These are phyloP conservation scores for Solanum neorickii DNA, from an alignment of 257 asterid genomes.

Conservation along the genomic window DNA sequence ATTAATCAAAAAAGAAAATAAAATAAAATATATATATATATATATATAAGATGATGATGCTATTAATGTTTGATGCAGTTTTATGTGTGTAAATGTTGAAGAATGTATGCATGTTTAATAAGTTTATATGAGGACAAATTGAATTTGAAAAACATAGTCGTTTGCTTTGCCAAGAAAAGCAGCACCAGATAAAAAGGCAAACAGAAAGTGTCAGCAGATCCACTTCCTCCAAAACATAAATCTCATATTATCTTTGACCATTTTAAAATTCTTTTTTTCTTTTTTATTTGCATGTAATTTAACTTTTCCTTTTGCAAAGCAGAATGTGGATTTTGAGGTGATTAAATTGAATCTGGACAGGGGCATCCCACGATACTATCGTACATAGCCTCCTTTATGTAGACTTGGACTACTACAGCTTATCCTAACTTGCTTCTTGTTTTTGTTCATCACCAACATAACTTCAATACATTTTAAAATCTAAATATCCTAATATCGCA, in stretches of 20 bases:
- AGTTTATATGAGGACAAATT: neutral
- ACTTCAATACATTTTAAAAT: neutral
- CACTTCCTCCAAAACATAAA: neutral
- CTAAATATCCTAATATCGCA: neutral
- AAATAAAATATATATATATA: neutral
- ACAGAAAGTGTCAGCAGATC: neutral
- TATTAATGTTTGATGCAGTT: neutral
- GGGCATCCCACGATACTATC: neutral
- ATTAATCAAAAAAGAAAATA: no score
- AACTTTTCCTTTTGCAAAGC: neutral
- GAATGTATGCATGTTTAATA: no score
- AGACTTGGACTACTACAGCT: neutral
- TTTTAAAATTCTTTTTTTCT: neutral
- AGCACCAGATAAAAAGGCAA: neutral
- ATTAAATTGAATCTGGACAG: neutral
- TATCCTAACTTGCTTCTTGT: neutral
- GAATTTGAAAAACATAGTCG: neutral
- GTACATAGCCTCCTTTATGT: neutral
- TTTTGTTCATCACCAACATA: neutral
- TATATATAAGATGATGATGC: neutral
- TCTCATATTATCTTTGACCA: neutral
- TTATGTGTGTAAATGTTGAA: neutral
- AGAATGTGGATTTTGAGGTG: neutral
- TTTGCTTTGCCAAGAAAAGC: neutral
- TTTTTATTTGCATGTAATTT: neutral